Conservation (phyloP, 192 early-diverging fungal species). For the Backusella psychrophila region DNA sequence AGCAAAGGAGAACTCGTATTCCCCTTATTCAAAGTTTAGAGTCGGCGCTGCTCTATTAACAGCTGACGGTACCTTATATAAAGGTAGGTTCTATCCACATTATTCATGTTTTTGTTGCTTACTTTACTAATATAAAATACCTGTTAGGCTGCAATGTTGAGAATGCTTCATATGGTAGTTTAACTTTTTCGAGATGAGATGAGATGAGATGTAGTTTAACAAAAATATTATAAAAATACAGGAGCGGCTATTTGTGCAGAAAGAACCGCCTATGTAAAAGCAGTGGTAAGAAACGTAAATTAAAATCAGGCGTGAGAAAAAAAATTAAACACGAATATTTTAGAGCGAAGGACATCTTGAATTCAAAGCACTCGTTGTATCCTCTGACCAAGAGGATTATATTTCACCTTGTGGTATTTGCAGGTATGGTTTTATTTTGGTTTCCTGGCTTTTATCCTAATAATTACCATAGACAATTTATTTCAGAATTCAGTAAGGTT, state of each 20-base stretch:
- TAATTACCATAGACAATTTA: constrained; percentile 59
- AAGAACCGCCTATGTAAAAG: constrained; percentile 85
- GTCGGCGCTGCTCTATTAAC: constrained; percentile 84
- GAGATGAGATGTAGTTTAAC: background rate
- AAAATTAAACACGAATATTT: background rate
- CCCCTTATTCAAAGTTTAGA: constrained; percentile 90
- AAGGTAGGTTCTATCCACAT: constrained; percentile 35
- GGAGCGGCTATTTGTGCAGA: constrained; percentile 87
- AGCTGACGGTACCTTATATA: constrained; percentile 57
- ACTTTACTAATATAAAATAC: background rate
- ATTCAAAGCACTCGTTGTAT: constrained; percentile 77
- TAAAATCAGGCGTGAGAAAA: background rate
- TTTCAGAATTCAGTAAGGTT: constrained; percentile 74
- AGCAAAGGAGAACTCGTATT: constrained; percentile 78
- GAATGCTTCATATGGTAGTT: constrained; percentile 78
- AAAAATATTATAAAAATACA: constrained; percentile 20
- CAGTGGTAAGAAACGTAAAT: constrained; percentile 59
- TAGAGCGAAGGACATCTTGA: constrained; percentile 72
- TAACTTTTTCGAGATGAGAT: constrained; percentile 5
- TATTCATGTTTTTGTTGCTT: background rate
- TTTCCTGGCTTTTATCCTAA: background rate
- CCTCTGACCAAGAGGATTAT: constrained; percentile 62
- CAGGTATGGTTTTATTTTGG: constrained; percentile 19
- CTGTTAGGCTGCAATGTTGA: constrained; percentile 81
- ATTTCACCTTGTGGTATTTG: constrained; percentile 44